Percentiles rank a stretch among this genome's conserved stretches.
Evolutionary conservation across 2,329 filamentous ascomycete species (phyloP).

Genomic region (Penicillium sp.): DNA sequence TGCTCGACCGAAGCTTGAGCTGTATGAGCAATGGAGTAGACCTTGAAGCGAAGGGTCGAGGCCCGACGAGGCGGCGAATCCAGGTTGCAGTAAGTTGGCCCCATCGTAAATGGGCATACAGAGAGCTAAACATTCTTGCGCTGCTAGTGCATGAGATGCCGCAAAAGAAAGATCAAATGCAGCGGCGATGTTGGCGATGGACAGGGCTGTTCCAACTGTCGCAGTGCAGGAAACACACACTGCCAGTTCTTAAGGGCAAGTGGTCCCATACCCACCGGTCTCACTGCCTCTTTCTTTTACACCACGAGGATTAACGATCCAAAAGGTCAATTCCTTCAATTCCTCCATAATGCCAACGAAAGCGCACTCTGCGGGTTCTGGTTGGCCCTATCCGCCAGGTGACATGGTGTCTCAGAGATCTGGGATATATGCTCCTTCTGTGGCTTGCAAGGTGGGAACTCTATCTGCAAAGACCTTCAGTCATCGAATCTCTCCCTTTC

Average conservation of each 20-base stretch:
- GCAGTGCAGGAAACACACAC: conserved; percentile 65
- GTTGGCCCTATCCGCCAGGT: conserved; percentile 36
- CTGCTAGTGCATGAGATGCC: conserved; percentile 79
- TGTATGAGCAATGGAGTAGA: conserved; percentile 32
- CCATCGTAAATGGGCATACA: not conserved
- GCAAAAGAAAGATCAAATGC: conserved; percentile 93
- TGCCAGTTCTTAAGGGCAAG: conserved; percentile 82
- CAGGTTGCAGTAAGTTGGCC: conserved; percentile 54
- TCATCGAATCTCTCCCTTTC: conserved; percentile 26
- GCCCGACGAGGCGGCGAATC: conserved; percentile 55
- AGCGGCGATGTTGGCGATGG: conserved; percentile 81
- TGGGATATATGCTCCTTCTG: conserved; percentile 27
- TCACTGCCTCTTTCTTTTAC: not conserved
- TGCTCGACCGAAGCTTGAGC: conserved; percentile 24
- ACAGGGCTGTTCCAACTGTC: conserved; percentile 83
- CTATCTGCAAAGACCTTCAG: conserved; percentile 25
- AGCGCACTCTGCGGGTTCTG: conserved; percentile 11
- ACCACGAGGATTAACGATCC: not conserved
- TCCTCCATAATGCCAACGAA: conserved; percentile 36
- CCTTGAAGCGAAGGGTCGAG: conserved; percentile 44
- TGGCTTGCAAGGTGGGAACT: conserved; percentile 21
- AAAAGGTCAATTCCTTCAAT: conserved; percentile 45
- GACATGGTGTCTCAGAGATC: conserved; percentile 26
- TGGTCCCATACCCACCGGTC: conserved; percentile 1
- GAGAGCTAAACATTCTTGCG: conserved; percentile 16